phyloP scores from a whole-genome alignment of 148 eudicot species.

The Arbutus unedo region DNA sequence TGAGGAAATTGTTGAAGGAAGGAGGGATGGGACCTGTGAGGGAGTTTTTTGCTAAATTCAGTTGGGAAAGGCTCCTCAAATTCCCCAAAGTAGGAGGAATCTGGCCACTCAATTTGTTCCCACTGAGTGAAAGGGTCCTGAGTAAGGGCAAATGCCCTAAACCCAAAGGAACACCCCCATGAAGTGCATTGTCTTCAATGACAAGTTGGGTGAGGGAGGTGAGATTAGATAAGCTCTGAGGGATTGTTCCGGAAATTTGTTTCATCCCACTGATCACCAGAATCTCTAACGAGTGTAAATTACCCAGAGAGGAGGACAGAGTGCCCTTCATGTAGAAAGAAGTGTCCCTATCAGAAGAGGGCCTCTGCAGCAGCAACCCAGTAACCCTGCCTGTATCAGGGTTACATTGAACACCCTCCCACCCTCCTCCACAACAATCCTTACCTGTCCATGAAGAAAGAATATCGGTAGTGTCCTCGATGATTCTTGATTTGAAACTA shows the following conservation, averaged over 20 bases:
- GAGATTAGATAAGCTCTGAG: conserved; percentile 46
- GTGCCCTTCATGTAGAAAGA: conserved; percentile 63
- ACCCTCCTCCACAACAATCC: conserved; percentile 73
- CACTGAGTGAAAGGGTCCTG: conserved; percentile 48
- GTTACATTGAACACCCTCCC: conserved; percentile 82
- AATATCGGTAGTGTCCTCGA: conserved; percentile 56
- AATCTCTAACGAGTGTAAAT: conserved; percentile 49
- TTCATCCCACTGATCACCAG: conserved; percentile 78
- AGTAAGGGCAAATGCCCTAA: conserved; percentile 48
- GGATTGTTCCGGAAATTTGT: conserved; percentile 54
- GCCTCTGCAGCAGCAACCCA: conserved; percentile 47
- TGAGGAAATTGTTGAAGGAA: conserved; percentile 30
- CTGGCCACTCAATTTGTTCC: conserved; percentile 52
- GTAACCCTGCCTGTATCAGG: conserved; percentile 56
- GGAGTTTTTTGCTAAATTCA: conserved; percentile 56
- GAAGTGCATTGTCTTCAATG: conserved; percentile 66
- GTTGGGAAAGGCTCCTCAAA: conserved; percentile 40
- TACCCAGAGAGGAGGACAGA: conserved; percentile 68
- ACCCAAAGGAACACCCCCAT: conserved; percentile 57
- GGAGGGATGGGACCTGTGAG: conserved; percentile 53
- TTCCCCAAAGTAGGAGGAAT: conserved; percentile 59
- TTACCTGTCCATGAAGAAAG: conserved; percentile 66
- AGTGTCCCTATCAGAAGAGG: conserved; percentile 31
- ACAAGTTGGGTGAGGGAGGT: conserved; percentile 59
- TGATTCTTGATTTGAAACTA: conserved; percentile 58